phyloP scores from a whole-genome alignment of 2,329 filamentous ascomycete species.

The Pseudogymnoascus sp. region DNA sequence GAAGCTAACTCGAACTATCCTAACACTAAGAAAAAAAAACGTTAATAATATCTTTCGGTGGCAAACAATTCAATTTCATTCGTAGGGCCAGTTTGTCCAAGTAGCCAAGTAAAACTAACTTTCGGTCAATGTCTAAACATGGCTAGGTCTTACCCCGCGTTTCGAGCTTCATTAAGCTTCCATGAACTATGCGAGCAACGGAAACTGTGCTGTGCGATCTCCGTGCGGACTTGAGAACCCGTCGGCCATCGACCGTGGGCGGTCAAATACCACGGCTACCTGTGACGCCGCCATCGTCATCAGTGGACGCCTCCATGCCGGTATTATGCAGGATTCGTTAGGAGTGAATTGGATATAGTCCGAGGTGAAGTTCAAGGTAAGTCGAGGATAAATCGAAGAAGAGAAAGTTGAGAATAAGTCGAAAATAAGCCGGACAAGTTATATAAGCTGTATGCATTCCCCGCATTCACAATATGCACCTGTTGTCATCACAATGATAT shows the following conservation, averaged over 20 bases:
- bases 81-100: neutral
- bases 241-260: neutral
- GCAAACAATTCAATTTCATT: neutral
- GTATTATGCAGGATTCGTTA: neutral
- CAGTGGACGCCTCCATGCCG: neutral
- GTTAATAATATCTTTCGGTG: neutral
- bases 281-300: neutral
- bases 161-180: neutral
- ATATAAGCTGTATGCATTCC: neutral
- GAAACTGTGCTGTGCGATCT: neutral
- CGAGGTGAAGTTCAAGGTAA: neutral
- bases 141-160: constrained; percentile 1
- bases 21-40: neutral
- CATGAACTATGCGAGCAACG: neutral
- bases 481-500: neutral
- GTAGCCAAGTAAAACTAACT: neutral
- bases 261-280: neutral
- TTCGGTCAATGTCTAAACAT: neutral
- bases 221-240: neutral
- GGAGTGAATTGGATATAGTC: neutral
- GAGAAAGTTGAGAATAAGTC: neutral
- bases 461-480: neutral
- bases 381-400: neutral
- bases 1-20: neutral
- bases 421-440: neutral